Evolutionary conservation across 2,329 filamentous ascomycete genomes (phyloP), one percentile per base, ranked within the genome.

Genomic region (Fusarium illudens): DNA sequence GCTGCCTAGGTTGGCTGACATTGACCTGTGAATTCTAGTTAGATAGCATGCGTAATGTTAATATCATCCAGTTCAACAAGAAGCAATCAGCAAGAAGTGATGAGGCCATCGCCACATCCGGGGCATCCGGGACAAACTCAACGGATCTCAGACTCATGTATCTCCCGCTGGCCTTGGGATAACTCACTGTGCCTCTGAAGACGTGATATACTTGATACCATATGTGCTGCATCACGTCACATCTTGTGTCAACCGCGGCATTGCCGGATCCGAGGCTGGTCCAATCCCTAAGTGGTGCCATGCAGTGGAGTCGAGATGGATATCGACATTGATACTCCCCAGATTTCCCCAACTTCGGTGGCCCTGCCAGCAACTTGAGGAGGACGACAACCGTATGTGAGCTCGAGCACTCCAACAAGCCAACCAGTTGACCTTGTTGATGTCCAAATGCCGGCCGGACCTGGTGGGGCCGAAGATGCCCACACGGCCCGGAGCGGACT

Each of bases 281-380:
- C 19, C 37, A 13, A 44, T 55, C 30, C 32, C 30, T 17, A 37
- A 37, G 49, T 60, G 57, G 37, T 50, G 25, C 11, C 34, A 57
- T 30, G 30, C 8, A 27, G 46, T 58, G 58, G 44, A 29, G 58
- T 42, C 42, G 2, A 44, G 22, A 12, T 20, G 20, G 39, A 44
- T 29, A 25, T 46, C 20, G n/a, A 34, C 39, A 19, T 27, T 9
- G 7, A 22, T 15, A 8, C 17, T 39, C 58, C 42, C 54, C 59
- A 36, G 54, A 29, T 42, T 58, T 42, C 37, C 37, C 59, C 53
- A 39, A 55, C 15, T 58, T 48, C 33, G 13, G 19, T 34, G 25
- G 30, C 48, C 48, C 48, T 50, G 3, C 13, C 17, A 17, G 48
- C 19, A 33, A 32, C 30, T 50, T 22, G 22, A 50, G 34, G 19